phyloP scores from a whole-genome alignment of 2,329 filamentous ascomycete species.

The Kalmusia sp. region DNA sequence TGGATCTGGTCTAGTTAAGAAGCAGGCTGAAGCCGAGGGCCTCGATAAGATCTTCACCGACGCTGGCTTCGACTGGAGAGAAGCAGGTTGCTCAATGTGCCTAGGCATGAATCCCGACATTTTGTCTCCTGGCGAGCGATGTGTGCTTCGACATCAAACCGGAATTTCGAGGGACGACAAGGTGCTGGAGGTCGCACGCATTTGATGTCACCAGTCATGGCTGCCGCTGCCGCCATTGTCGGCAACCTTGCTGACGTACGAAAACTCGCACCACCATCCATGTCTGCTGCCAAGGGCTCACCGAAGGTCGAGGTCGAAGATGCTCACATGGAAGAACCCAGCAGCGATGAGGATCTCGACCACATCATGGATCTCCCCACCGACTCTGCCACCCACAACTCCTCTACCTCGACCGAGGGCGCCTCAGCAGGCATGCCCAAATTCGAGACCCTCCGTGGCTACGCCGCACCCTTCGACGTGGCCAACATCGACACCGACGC shows the following conservation, averaged over 20 bases:
- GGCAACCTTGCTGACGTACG: constrained; percentile 93
- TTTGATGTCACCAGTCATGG: constrained; percentile 97
- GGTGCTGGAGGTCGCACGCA: constrained; percentile 91
- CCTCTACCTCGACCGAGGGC: constrained; percentile 56
- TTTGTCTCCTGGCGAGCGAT: constrained; percentile 87
- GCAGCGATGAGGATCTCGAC: constrained; percentile 69
- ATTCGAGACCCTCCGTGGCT: constrained; percentile 83
- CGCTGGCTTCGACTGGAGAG: constrained; percentile 96
- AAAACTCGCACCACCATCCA: constrained; percentile 67
- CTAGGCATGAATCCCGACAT: constrained; percentile 99
- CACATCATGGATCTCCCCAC: constrained; percentile 66
- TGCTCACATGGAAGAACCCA: constrained; percentile 62
- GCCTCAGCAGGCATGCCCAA: constrained; percentile 74
- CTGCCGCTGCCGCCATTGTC: constrained; percentile 85
- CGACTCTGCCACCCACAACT: constrained; percentile 73
- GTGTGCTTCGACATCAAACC: constrained; percentile 96
- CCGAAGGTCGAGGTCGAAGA: constrained; percentile 64
- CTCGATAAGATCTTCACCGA: constrained; percentile 91
- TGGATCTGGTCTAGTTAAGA: constrained; percentile 92
- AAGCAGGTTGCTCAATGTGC: constrained; percentile 99
- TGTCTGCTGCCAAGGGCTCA: constrained; percentile 55
- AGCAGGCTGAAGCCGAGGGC: constrained; percentile 87
- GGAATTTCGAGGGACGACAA: constrained; percentile 97
- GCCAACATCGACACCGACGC: constrained; percentile 98
- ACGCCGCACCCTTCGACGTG: constrained; percentile 85